Base-by-base conservation (phyloP, 2,329 filamentous ascomycete species). In the Sarocladium strictum region DNA sequence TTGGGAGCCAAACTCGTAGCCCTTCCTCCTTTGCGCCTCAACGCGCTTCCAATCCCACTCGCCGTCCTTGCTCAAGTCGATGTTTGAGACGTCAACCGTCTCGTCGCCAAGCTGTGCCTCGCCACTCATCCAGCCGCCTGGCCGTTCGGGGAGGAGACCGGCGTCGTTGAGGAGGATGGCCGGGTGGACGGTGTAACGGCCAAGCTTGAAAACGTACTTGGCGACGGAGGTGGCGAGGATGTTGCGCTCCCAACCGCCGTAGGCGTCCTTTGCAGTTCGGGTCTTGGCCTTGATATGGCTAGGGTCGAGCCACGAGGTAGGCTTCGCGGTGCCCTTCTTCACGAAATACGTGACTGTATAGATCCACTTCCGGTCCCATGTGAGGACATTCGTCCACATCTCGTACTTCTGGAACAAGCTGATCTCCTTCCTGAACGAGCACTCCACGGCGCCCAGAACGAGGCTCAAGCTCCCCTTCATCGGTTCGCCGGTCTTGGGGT, bases 141-240 rank as follows among this genome's bases (percentile, higher is more conserved):
- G 90, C 49, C 85, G 78, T 55, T 79, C 73, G 0, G 94, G 94
- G 52, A 97, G 73, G 66, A 97, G 74, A 1, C 85, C 84, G 51
- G 86, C 86, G 33, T 85, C 80, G 41, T 81, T 76, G 24, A 97
- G 76, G 7, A 93, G 76, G 47, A 88, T 77, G 61, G 91, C 87
- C 0, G 94, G 92, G 59, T 92, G 84, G 3, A 97, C 83, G 0
- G 93, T 97, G 63, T 94, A 76, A 23, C 93, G 78, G 1, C 87
- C 89, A 55, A 90, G 77, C 74, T 93, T 93, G 67, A 90, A 85
- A 38, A 93, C 89, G 67, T 93, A 93, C 73, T 91, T 92, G 72
- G 81, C 85, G 41, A 93, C 69, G 1, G 84, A 85, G 0, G 85
- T 86, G 1, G 89, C 89, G 61, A 87, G 79, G 37, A 93, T 78